Percentiles rank a stretch among this genome's conserved stretches.
These are phyloP conservation scores for Echites panduratus DNA, from an alignment of 257 asterid species.

Conservation along the genomic window DNA sequence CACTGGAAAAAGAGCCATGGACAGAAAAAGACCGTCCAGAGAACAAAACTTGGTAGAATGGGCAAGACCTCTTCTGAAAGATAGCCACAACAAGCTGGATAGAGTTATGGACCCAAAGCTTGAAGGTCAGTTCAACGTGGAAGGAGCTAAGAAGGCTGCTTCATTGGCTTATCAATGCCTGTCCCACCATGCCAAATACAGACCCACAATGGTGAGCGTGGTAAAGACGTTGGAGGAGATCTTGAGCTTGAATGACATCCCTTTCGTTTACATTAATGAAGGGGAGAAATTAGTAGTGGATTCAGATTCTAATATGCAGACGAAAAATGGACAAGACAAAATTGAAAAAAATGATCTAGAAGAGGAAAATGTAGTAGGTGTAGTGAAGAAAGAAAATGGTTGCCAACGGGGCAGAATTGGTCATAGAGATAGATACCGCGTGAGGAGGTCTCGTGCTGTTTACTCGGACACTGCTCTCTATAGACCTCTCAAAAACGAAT, in stretches of 20 bases:
- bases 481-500: constrained; percentile 22
- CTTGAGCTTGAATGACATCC: constrained; percentile 37
- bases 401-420: constrained; percentile 25
- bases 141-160: constrained; percentile 69
- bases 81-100: constrained; percentile 53
- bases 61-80: constrained; percentile 70
- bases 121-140: constrained; percentile 58
- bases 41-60: constrained; percentile 65
- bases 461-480: constrained; percentile 46
- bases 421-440: constrained; percentile 36
- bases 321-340: constrained; percentile 13
- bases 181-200: constrained; percentile 41
- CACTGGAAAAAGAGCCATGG: constrained; percentile 52
- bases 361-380: constrained; percentile 5
- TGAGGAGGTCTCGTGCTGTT: constrained; percentile 35
- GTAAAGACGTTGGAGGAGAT: constrained; percentile 52
- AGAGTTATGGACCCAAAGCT: constrained; percentile 60
- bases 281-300: neutral
- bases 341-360: constrained; percentile 8
- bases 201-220: constrained; percentile 64
- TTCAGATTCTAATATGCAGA: constrained; percentile 3
- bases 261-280: constrained; percentile 41
- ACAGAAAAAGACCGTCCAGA: constrained; percentile 45
- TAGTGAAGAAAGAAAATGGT: constrained; percentile 16
- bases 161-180: constrained; percentile 61